Conservation (phyloP, 2,329 filamentous ascomycete species). For the Grosmannia serpens region DNA sequence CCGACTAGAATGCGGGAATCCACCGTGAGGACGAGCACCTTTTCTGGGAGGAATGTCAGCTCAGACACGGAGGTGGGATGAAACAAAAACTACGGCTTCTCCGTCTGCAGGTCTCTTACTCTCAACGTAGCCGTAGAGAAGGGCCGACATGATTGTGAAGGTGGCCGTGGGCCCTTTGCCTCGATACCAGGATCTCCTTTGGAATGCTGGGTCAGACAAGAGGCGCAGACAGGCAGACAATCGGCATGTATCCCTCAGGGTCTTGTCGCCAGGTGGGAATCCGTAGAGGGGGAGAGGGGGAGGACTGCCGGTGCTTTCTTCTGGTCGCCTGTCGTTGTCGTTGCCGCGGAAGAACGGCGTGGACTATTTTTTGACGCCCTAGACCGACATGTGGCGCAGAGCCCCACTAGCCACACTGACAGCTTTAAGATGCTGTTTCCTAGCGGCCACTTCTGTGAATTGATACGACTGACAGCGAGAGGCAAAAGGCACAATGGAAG, state of each 20-base stretch:
- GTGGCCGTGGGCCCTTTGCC: not conserved
- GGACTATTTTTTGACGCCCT: not conserved
- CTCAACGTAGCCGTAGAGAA: slow-evolving; percentile 20
- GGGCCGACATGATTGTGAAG: slow-evolving; percentile 13
- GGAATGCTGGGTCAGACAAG: not conserved
- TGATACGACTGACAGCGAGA: too few relatives aligned
- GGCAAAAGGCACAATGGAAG: too few relatives aligned
- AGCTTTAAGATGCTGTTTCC: not conserved
- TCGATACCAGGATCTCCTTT: not conserved
- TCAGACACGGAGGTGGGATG: too few relatives aligned
- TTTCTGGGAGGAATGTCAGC: slow-evolving; percentile 46
- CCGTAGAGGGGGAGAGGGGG: not conserved
- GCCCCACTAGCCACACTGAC: not conserved
- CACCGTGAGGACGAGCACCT: slow-evolving; percentile 80
- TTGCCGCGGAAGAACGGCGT: not conserved
- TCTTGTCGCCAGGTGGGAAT: not conserved
- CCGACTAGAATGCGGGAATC: slow-evolving; percentile 83
- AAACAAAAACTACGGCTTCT: too few relatives aligned
- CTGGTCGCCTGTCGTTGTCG: not conserved
- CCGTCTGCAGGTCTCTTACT: slow-evolving; percentile 13
- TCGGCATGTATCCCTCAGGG: not conserved
- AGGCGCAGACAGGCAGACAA: not conserved
- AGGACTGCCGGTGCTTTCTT: not conserved
- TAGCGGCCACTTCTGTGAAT: too few relatives aligned
- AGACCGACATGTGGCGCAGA: not conserved